These are phyloP conservation scores for Orychophragmus violaceus DNA, from an alignment of 345 rosid genomes.

Conservation along the genomic window DNA sequence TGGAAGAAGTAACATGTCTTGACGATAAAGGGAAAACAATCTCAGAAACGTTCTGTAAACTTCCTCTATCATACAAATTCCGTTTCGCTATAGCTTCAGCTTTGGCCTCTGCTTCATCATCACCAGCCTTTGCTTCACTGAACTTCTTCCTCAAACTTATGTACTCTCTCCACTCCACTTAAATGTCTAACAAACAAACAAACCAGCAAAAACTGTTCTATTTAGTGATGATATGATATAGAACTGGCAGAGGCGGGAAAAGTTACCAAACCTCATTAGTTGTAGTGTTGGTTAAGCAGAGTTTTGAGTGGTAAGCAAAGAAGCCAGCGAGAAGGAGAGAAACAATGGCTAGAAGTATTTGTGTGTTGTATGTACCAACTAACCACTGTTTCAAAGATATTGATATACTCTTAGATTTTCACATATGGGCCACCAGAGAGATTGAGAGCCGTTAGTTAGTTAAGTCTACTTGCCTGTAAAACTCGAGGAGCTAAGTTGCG, in stretches of 20 bases:
- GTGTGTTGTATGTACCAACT: conserved; percentile 72
- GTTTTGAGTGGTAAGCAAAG: conserved; percentile 70
- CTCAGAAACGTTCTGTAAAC: conserved; percentile 51
- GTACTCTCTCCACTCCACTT: conserved; percentile 98
- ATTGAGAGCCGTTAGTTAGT: neutral
- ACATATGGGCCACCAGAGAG: neutral
- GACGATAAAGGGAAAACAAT: conserved; percentile 54
- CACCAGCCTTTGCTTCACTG: conserved; percentile 55
- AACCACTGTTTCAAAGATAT: conserved; percentile 62
- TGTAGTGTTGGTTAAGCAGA: conserved; percentile 79
- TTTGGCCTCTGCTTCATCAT: conserved; percentile 33
- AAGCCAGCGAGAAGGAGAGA: conserved; percentile 81
- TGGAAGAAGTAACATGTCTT: conserved; percentile 39
- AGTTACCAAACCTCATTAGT: conserved; percentile 66
- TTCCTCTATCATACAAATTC: conserved; percentile 62
- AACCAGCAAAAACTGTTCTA: neutral
- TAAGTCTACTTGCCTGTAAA: conserved; percentile 50
- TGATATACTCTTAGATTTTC: neutral
- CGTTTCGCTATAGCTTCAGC: conserved; percentile 35
- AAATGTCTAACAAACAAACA: conserved; percentile 44
- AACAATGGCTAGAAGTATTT: conserved; percentile 71
- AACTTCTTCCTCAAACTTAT: conserved; percentile 67
- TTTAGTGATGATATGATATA: neutral
- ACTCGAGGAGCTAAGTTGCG: conserved; percentile 61
- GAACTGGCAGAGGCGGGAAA: neutral